Evolutionary conservation across 2,329 filamentous ascomycete genomes (phyloP), one percentile per base, ranked within the genome.

Genomic region (Amylocarpus encephaloides): DNA sequence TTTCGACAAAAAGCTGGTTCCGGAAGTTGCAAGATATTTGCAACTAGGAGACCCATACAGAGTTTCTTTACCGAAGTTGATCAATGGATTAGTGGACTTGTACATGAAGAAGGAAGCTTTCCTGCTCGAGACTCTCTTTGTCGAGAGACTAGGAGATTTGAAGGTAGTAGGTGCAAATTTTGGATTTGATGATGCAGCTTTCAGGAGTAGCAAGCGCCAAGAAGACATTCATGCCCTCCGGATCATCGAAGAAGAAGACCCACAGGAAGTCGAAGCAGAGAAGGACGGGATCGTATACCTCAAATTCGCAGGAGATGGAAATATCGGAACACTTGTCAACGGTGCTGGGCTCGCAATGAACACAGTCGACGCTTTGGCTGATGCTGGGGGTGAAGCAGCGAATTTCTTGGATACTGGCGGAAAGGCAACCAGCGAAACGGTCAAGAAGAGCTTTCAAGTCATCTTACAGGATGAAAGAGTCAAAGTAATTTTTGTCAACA

Each of bases 331-430:
- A 0, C 73, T 94, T 56, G 88, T 95, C 56, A 95, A 95, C 63
- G 89, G 90, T 39, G 90, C 91, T 0, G 90, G 90, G 0, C 77
- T 95, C 1, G 89, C 89, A 0, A 93, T 95, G 86, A 93, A 93
- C 65, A 95, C 89, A 0, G 82, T 91, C 52, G 90, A 95, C 65
- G 85, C 86, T 0, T 78, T 95, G 1, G 74, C 78, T 2, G 70
- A 80, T 11, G 78, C 80, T 48, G 83, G 83, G 7, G 87, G 87
- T 1, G 69, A 73, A 32, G 84, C 84, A 19, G 81, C 88, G 10
- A 95, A 95, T 62, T 95, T 95, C 66, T 75, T 95, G 48, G 90
- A 95, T 66, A 94, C 88, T 0, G 90, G 91, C 26, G 90, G 90
- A 33, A 93, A 94, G 66, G 90, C 90, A 0, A 95, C 89, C 0